These are phyloP conservation scores for Penicillium parvum DNA, from an alignment of 495 filamentous ascomycete genomes.

Conservation along the genomic window DNA sequence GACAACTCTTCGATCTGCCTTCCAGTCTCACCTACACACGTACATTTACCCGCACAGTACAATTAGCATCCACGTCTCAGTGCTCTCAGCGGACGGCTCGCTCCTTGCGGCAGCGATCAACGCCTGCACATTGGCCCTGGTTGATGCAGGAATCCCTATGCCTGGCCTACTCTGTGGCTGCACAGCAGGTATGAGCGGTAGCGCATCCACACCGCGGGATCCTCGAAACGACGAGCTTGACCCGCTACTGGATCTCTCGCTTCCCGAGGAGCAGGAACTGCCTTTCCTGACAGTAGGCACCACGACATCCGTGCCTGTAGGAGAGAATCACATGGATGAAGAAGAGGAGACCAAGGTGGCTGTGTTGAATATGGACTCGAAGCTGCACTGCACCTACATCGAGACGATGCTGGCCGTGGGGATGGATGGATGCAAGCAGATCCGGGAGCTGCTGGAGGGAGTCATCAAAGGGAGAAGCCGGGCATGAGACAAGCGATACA, in stretches of 20 bases:
- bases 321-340: slow-evolving; percentile 34
- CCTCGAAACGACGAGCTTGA: slow-evolving; percentile 68
- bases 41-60: slow-evolving; percentile 86
- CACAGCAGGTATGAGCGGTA: slow-evolving; percentile 72
- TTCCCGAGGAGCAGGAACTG: slow-evolving; percentile 82
- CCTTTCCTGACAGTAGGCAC: slow-evolving; percentile 85
- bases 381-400: slow-evolving; percentile 66
- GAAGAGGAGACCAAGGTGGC: slow-evolving; percentile 63
- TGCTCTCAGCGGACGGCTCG: slow-evolving; percentile 88
- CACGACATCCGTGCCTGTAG: slow-evolving; percentile 49
- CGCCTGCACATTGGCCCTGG: slow-evolving; percentile 83
- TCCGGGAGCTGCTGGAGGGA: slow-evolving; percentile 68
- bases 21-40: slow-evolving; percentile 69
- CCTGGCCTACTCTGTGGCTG: slow-evolving; percentile 83
- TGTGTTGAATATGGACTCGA: slow-evolving; percentile 79
- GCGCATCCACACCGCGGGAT: slow-evolving; percentile 49
- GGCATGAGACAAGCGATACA: slow-evolving; percentile 19
- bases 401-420: slow-evolving; percentile 91
- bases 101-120: slow-evolving; percentile 88
- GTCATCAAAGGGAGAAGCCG: slow-evolving; percentile 43
- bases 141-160: slow-evolving; percentile 96
- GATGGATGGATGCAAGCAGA: slow-evolving; percentile 84
- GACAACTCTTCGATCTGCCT: slow-evolving; percentile 66
- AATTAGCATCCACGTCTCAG: slow-evolving; percentile 75
- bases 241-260: slow-evolving; percentile 83